These are phyloP conservation scores for Kingdonia uniflora DNA, from an alignment of 164 flowering plant genomes.

Conservation along the genomic window DNA sequence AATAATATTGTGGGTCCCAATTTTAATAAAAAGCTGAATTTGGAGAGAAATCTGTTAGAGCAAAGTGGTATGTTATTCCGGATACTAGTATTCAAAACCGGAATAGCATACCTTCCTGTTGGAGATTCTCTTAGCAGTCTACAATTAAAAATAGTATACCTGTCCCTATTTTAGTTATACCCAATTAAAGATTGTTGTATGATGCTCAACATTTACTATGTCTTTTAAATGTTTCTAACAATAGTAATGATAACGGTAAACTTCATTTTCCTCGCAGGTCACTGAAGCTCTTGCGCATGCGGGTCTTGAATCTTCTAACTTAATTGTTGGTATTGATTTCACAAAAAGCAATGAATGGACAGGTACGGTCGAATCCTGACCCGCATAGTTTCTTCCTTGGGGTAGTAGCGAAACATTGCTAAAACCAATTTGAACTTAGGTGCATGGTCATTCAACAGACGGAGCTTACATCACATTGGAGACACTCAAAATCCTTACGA, in stretches of 20 bases:
- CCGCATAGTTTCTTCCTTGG: neutral
- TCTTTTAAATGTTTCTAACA: neutral
- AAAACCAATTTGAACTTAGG: slow-evolving; percentile 24
- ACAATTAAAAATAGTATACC: no score
- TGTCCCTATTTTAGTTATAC: no score
- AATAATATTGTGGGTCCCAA: no score
- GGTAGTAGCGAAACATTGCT: neutral
- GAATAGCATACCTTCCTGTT: no score
- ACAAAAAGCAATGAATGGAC: slow-evolving; percentile 99
- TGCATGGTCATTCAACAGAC: slow-evolving; percentile 45
- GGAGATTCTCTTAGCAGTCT: no score
- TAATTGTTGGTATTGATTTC: slow-evolving; percentile 90
- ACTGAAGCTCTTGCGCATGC: slow-evolving; percentile 70
- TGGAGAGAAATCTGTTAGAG: no score
- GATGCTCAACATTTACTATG: neutral
- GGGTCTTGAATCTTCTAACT: slow-evolving; percentile 92
- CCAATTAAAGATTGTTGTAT: no score
- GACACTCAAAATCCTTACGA: slow-evolving; percentile 40
- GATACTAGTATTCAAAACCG: no score
- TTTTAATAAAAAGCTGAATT: no score
- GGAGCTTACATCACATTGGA: slow-evolving; percentile 60
- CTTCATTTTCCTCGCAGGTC: slow-evolving; percentile 31
- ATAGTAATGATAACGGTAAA: neutral
- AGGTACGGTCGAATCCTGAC: slow-evolving; percentile 30
- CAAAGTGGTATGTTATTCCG: no score